Conservation (phyloP, 2,329 filamentous ascomycete species). For the Nakataea oryzae region DNA sequence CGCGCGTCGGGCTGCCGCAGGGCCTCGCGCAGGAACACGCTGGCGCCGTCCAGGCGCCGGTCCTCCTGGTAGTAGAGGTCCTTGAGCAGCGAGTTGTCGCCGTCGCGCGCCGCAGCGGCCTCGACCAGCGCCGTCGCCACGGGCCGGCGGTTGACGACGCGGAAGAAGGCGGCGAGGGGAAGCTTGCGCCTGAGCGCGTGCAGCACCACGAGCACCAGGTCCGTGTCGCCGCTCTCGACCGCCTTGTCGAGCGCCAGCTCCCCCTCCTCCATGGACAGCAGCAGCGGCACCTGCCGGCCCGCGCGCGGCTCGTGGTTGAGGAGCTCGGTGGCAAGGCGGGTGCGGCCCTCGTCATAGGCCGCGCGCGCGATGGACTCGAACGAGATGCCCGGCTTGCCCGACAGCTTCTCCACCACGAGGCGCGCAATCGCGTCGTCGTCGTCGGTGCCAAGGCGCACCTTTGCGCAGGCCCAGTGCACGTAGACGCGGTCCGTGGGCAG, state of each 20-base stretch:
- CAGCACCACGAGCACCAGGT: conserved; percentile 83
- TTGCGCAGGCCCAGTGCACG: conserved; percentile 93
- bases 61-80: conserved; percentile 98
- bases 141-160: conserved; percentile 75
- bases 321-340: conserved; percentile 79
- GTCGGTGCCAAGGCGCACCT: conserved; percentile 74
- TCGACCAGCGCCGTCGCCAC: conserved; percentile 85
- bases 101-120: conserved; percentile 58
- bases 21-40: conserved; percentile 78
- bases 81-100: conserved; percentile 74
- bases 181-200: conserved; percentile 83
- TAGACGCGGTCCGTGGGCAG: conserved; percentile 85
- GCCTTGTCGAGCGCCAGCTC: conserved; percentile 93
- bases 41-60: conserved; percentile 75
- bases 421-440: conserved; percentile 83
- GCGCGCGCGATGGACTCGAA: conserved; percentile 90
- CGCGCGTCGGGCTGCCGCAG: conserved; percentile 60
- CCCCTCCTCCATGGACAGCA: conserved; percentile 92
- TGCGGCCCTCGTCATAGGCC: conserved; percentile 87
- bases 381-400: conserved; percentile 83
- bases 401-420: conserved; percentile 75
- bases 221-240: conserved; percentile 89
- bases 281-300: conserved; percentile 88
- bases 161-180: conserved; percentile 84
- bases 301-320: conserved; percentile 90